Percentiles rank a stretch among this genome's conserved stretches.
phyloP scores from a whole-genome alignment of 495 filamentous ascomycete species.

The Bombardia bombarda region DNA sequence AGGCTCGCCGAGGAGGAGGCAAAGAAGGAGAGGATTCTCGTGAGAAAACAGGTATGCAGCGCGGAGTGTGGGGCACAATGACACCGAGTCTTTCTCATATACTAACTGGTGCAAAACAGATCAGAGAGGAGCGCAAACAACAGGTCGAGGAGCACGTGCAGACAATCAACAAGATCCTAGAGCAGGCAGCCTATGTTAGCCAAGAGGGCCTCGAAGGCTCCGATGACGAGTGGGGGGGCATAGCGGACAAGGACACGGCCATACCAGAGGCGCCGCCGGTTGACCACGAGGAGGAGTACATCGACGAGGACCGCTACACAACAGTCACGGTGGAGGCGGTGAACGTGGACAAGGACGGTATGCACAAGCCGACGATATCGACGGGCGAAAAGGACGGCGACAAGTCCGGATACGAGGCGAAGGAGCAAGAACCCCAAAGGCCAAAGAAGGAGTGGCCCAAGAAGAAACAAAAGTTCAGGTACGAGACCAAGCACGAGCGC shows the following conservation, averaged over 20 bases:
- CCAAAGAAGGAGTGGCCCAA: slow-evolving; percentile 49
- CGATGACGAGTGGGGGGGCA: slow-evolving; percentile 55
- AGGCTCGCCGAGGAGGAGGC: slow-evolving; percentile 65
- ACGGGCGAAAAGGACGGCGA: slow-evolving; percentile 17
- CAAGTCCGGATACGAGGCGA: slow-evolving; percentile 9
- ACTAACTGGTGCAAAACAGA: slow-evolving; percentile 35
- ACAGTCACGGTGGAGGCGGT: slow-evolving; percentile 93
- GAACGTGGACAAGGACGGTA: slow-evolving; percentile 63
- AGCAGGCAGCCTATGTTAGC: slow-evolving; percentile 37
- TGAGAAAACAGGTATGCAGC: slow-evolving; percentile 64
- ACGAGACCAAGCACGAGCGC: slow-evolving; percentile 75
- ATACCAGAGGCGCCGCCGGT: slow-evolving; percentile 38
- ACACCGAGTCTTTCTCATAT: too few species aligned
- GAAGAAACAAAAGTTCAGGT: slow-evolving; percentile 87
- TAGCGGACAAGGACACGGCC: slow-evolving; percentile 48
- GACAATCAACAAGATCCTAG: slow-evolving; percentile 57
- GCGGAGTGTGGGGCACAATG: too few species aligned
- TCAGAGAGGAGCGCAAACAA: slow-evolving; percentile 69
- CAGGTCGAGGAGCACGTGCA: slow-evolving; percentile 73
- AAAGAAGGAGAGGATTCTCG: slow-evolving; percentile 60
- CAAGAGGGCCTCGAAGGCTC: slow-evolving; percentile 21
- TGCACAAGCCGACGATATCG: slow-evolving; percentile 41
- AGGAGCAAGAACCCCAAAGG: slow-evolving; percentile 25
- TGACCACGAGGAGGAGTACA: slow-evolving; percentile 84
- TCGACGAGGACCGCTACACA: slow-evolving; percentile 92